These are phyloP conservation scores for Raffaelea ambrosiae DNA, from an alignment of 2,329 filamentous ascomycete species.

Conservation along the genomic window DNA sequence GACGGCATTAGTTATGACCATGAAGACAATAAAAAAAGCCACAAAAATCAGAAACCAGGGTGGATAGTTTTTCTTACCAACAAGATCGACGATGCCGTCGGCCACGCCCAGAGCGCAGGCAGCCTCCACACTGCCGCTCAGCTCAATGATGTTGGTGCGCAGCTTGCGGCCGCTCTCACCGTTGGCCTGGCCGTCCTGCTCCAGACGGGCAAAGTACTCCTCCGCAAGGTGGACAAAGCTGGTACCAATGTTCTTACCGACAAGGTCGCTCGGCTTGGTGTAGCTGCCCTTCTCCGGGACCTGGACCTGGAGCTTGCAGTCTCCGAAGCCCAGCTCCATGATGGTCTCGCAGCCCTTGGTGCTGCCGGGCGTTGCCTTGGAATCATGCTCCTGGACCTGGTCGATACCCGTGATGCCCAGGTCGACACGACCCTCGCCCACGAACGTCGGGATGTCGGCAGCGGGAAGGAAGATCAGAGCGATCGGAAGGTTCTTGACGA, in stretches of 20 bases:
- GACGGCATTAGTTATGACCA: background rate
- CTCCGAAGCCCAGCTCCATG: constrained; percentile 83
- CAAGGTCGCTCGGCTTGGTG: constrained; percentile 60
- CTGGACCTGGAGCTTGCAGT: constrained; percentile 93
- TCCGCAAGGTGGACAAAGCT: constrained; percentile 83
- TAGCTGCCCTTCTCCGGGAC: constrained; percentile 79
- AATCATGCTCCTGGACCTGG: constrained; percentile 85
- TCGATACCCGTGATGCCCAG: constrained; percentile 92
- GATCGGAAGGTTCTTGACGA: constrained; percentile 94
- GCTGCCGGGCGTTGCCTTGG: constrained; percentile 40
- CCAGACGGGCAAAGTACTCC: constrained; percentile 75
- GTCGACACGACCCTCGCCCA: constrained; percentile 84
- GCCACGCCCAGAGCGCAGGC: constrained; percentile 93
- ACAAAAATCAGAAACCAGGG: background rate
- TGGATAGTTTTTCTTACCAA: constrained; percentile 66
- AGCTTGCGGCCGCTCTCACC: constrained; percentile 42
- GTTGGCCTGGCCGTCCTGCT: constrained; percentile 38
- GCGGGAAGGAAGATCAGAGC: constrained; percentile 95
- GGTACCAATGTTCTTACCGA: constrained; percentile 90
- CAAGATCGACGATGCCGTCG: constrained; percentile 94
- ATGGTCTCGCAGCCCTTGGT: constrained; percentile 68
- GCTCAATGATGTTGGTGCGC: constrained; percentile 82
- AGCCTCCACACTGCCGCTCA: constrained; percentile 94
- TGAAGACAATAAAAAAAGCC: background rate
- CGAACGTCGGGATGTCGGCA: constrained; percentile 94